phyloP scores from a whole-genome alignment of 1,284 basidiomycete species.

The Pseudozyma sp. region DNA sequence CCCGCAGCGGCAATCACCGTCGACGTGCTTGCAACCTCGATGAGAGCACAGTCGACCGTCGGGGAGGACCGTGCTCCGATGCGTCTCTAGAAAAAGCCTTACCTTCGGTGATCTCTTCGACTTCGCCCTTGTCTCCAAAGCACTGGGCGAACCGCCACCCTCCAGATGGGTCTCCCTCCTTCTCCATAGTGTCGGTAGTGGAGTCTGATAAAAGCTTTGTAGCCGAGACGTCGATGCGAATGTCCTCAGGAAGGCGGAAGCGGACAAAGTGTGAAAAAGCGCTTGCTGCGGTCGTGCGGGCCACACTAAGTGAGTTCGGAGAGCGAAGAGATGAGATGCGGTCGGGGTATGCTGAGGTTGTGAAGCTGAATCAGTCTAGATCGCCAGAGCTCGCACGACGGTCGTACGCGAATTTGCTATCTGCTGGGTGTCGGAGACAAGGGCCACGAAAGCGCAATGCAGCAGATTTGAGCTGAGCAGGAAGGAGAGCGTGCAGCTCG shows the following conservation, averaged over 20 bases:
- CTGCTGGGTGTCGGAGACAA: not conserved
- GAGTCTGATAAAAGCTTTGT: slow-evolving; percentile 7
- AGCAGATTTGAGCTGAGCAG: not conserved
- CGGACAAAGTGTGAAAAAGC: not conserved
- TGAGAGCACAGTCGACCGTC: no score
- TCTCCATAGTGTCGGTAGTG: slow-evolving; percentile 51
- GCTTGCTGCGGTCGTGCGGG: slow-evolving; percentile 2
- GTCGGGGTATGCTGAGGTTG: not conserved
- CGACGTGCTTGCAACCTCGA: no score
- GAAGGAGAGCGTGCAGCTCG: not conserved
- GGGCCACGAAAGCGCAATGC: slow-evolving; percentile 8
- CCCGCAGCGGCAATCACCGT: no score
- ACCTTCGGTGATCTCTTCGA: slow-evolving; percentile 99
- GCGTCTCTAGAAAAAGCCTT: slow-evolving; percentile 36
- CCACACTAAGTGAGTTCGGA: not conserved
- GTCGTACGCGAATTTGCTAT: not conserved
- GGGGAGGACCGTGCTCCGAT: no score
- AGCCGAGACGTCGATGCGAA: not conserved
- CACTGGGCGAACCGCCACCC: slow-evolving; percentile 98
- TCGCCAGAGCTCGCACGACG: not conserved
- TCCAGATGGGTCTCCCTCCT: slow-evolving; percentile 66
- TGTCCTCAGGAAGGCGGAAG: slow-evolving; percentile 1
- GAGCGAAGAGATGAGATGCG: not conserved
- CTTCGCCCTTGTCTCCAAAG: slow-evolving; percentile 82
- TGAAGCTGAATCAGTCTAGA: not conserved